Percentiles rank a stretch among this genome's conserved stretches.
Evolutionary conservation across 306 rosid genomes (phyloP).

Genomic region (Pyrus pyrifolia): DNA sequence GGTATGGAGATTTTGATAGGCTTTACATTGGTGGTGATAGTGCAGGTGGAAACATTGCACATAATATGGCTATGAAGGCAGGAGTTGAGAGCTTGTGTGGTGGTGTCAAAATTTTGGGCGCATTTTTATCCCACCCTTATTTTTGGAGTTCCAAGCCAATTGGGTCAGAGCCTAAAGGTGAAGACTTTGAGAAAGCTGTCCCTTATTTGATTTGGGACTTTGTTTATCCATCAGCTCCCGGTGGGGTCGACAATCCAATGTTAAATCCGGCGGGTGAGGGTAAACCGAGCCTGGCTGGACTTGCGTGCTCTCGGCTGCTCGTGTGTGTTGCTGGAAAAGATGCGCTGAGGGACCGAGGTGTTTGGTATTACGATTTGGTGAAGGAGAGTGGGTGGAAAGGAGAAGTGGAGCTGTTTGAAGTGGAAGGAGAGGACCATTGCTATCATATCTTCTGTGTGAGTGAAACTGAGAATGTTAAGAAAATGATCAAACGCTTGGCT

Average conservation of each 20-base stretch:
- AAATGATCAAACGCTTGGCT: constrained; percentile 7
- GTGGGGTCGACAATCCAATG: constrained; percentile 36
- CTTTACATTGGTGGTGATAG: background rate
- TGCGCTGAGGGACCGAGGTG: constrained; percentile 33
- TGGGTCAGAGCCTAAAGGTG: constrained; percentile 16
- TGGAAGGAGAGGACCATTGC: constrained; percentile 19
- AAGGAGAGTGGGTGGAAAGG: constrained; percentile 14
- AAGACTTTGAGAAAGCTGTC: background rate
- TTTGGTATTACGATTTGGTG: constrained; percentile 13
- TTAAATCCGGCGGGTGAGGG: constrained; percentile 35
- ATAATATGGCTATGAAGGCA: constrained; percentile 29
- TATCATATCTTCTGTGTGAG: constrained; percentile 1
- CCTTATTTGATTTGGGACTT: constrained; percentile 15
- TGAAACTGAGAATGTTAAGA: constrained; percentile 16
- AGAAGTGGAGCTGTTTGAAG: constrained; percentile 17
- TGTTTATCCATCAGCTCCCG: constrained; percentile 16
- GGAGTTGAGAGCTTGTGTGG: constrained; percentile 24
- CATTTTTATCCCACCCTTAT: constrained; percentile 22
- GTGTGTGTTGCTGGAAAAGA: constrained; percentile 40
- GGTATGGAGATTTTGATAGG: constrained; percentile 29
- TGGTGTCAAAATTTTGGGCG: constrained; percentile 28
- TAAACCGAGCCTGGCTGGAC: constrained; percentile 22
- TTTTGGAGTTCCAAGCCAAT: constrained; percentile 30
- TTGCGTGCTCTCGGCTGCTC: constrained; percentile 31
- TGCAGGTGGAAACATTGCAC: constrained; percentile 33